Conservation (phyloP, 129 eudicot species). For the Artemisia annua region DNA sequence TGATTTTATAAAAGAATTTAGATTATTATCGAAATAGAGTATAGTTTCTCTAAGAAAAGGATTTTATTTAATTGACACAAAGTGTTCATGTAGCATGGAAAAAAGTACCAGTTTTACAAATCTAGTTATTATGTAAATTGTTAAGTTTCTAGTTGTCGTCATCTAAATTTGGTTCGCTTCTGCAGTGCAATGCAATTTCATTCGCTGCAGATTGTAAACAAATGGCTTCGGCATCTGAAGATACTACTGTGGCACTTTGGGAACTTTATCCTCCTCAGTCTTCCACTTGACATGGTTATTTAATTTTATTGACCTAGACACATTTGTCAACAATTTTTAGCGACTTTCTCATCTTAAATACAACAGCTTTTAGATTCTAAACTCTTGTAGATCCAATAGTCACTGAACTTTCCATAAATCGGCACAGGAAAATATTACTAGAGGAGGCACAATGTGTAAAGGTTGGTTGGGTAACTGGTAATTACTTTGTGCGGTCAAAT, state of each 20-base stretch:
- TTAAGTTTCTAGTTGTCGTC: not conserved
- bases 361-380: not conserved
- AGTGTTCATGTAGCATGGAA: too few relatives aligned
- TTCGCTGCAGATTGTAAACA: conserved; percentile 58
- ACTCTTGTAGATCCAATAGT: too few relatives aligned
- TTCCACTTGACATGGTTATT: conserved; percentile 20
- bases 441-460: too few relatives aligned
- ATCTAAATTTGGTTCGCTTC: conserved; percentile 1
- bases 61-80: too few relatives aligned
- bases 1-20: not conserved
- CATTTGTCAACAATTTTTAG: not conserved
- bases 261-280: conserved; percentile 69
- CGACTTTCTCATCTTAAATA: not conserved
- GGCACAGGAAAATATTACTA: too few relatives aligned
- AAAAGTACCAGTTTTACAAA: too few relatives aligned
- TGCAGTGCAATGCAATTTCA: conserved; percentile 79
- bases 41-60: too few relatives aligned
- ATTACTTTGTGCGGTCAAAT: too few relatives aligned
- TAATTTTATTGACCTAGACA: not conserved
- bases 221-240: conserved; percentile 91
- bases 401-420: too few relatives aligned
- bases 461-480: too few relatives aligned
- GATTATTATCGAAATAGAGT: too few relatives aligned
- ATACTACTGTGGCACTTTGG: conserved; percentile 82
- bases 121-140: too few relatives aligned